Evolutionary conservation across 2,329 filamentous ascomycete genomes (phyloP), one percentile per base, ranked within the genome.

Genomic region (Venturia asperata): DNA sequence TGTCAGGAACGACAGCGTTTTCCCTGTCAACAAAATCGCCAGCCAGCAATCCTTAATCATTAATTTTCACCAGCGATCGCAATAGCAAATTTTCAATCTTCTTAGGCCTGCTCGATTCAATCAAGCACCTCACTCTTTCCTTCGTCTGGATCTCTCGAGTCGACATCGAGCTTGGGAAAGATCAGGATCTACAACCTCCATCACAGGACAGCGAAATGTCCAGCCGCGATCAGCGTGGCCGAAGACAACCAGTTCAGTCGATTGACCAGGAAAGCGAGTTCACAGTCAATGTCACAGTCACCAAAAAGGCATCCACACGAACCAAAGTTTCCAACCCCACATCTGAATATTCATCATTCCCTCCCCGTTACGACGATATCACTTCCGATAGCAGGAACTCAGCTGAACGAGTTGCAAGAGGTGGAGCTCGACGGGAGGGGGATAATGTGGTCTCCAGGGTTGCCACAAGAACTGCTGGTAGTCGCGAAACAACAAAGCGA

Each of bases 201-300:
- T 17, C 17, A 55, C 9, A 13, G 24, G 27, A 19, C 17, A 3
- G 52, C 52, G 27, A 58, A 37, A 58, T 58, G 52, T 34, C 27
- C 27, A 37, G 5, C 30, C 52, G 52, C 52, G 52, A 58, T 58
- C 52, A 37, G n/a, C 24, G 21, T 37, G 27, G 9, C 27, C 52
- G 17, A 37, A 27, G 27, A n/a, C 52, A 58, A 1, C 52, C 30
- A 13, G 30, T 21, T 19, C 27, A 39, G 37, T 37, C 52, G 9
- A 37, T 58, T 21, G 52, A 58, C 4, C 52, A 58, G 19, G 52
- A 58, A 19, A 47, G 39, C n/a, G 60, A 62, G 27, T 62, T 62
- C 30, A 62, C 60, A 47, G 60, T 62, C n/a, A 62, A 62, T 34
- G 60, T 62, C 7, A 62, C 60, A 30, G 60, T 62, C 37, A 62